A percentile compares a stretch with the other conserved stretches of the same genome.
Conservation (phyloP, 1,139 yeast species). For the Barnettozyma hawaiiensis region DNA sequence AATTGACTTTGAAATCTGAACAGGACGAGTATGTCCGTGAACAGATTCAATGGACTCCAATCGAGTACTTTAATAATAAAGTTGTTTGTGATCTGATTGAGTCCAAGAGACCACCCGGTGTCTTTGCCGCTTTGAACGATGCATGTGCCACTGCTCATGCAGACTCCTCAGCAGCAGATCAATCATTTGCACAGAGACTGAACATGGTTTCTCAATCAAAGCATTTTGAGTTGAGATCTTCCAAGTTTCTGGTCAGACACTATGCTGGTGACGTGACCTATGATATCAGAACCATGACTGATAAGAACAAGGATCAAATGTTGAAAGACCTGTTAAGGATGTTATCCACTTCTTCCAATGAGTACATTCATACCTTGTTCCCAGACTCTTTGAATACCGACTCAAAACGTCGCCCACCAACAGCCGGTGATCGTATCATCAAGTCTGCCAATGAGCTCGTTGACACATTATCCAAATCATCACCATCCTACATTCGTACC, state of each 20-base stretch:
- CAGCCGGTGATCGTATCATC: constrained; percentile 96
- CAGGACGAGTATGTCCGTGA: constrained; percentile 97
- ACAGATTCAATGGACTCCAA: constrained; percentile 96
- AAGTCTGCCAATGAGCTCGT: constrained; percentile 86
- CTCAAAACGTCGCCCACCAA: constrained; percentile 82
- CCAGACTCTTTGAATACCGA: constrained; percentile 74
- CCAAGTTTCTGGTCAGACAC: constrained; percentile 87
- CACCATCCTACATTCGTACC: constrained; percentile 95
- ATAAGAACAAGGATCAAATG: constrained; percentile 93
- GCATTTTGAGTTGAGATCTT: constrained; percentile 85
- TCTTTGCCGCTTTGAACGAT: constrained; percentile 94
- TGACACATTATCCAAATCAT: constrained; percentile 80
- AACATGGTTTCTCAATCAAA: constrained; percentile 78
- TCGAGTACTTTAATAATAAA: constrained; percentile 91
- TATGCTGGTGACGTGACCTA: constrained; percentile 98
- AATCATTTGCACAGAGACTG: constrained; percentile 88
- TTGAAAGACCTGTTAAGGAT: constrained; percentile 82
- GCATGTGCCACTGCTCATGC: constrained; percentile 99
- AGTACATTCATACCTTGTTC: constrained; percentile 62
- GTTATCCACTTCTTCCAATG: constrained; percentile 63
- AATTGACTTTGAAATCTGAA: constrained; percentile 90
- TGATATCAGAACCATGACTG: constrained; percentile 88
- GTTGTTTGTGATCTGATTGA: constrained; percentile 97
- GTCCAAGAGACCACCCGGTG: constrained; percentile 91
- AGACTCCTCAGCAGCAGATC: constrained; percentile 94